Percentiles rank a stretch among this genome's conserved stretches.
Evolutionary conservation across 495 filamentous ascomycete genomes (phyloP).

Genomic region (Trichocladium antarcticum): DNA sequence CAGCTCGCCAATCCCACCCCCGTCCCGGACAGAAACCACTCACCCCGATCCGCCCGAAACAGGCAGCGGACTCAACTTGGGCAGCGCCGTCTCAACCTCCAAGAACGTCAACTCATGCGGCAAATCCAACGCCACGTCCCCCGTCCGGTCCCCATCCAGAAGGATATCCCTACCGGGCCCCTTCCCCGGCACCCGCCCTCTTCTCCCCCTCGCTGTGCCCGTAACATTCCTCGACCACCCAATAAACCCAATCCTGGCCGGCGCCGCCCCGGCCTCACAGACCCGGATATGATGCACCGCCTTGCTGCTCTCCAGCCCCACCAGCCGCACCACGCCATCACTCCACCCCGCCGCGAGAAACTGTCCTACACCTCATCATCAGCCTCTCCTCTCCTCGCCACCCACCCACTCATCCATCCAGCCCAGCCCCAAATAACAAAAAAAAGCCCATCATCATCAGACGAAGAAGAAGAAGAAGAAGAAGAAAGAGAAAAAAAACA

Average conservation of each 20-base stretch:
- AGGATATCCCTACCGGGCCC: conserved; percentile 26
- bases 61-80: conserved; percentile 63
- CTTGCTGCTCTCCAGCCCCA: conserved; percentile 67
- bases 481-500: conserved; percentile 8
- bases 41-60: conserved; percentile 47
- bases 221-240: conserved; percentile 65
- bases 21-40: conserved; percentile 13
- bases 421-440: no score
- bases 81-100: conserved; percentile 69
- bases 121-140: conserved; percentile 41
- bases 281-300: conserved; percentile 57
- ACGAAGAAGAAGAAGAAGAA: background rate
- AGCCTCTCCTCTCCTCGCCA: conserved; percentile 42
- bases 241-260: conserved; percentile 47
- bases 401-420: conserved; percentile 29
- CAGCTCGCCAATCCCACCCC: conserved; percentile 7
- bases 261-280: conserved; percentile 13
- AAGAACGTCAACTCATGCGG: conserved; percentile 65
- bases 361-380: conserved; percentile 71
- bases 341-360: conserved; percentile 69
- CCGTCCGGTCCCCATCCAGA: conserved; percentile 24
- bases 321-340: conserved; percentile 56
- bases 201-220: conserved; percentile 26
- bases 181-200: conserved; percentile 6
- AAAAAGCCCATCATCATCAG: no score